phyloP scores from a whole-genome alignment of 805 yeast genomes.

The Spathaspora passalidarum region DNA sequence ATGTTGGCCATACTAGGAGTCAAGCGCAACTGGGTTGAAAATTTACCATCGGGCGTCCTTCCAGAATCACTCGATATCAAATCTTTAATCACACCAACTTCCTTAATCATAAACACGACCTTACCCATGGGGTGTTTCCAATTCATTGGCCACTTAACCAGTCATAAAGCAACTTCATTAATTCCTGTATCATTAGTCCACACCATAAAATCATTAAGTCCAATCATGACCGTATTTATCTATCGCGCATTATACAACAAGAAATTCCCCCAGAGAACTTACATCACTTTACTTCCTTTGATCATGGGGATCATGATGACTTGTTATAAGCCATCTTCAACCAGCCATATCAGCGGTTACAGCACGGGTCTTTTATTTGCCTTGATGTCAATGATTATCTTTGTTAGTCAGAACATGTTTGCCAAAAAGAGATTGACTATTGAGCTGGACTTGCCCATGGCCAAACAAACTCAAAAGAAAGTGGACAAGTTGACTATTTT shows the following conservation, averaged over 20 bases:
- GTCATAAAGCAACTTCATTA: slow-evolving; percentile 87
- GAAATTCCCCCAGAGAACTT: slow-evolving; percentile 62
- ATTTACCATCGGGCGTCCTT: slow-evolving; percentile 47
- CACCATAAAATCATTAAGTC: slow-evolving; percentile 89
- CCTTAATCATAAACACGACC: slow-evolving; percentile 56
- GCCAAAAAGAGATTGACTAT: slow-evolving; percentile 70
- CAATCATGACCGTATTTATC: slow-evolving; percentile 80
- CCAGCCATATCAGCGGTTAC: slow-evolving; percentile 13
- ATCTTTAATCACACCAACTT: slow-evolving; percentile 53
- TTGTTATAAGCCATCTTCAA: slow-evolving; percentile 42
- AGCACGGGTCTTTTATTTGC: slow-evolving; percentile 47
- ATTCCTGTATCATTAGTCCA: slow-evolving; percentile 96
- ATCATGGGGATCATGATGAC: slow-evolving; percentile 83
- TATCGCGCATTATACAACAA: slow-evolving; percentile 62
- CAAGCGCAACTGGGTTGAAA: slow-evolving; percentile 16
- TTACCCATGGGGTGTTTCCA: slow-evolving; percentile 95
- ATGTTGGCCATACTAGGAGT: slow-evolving; percentile 17
- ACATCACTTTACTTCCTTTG: slow-evolving; percentile 74
- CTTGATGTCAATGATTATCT: slow-evolving; percentile 57
- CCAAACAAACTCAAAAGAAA: slow-evolving; percentile 24
- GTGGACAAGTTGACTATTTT: slow-evolving; percentile 70
- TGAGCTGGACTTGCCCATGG: slow-evolving; percentile 16
- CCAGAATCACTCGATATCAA: slow-evolving; percentile 31
- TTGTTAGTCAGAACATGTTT: slow-evolving; percentile 76
- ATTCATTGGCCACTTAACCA: slow-evolving; percentile 84